Evolutionary conservation across 148 eudicot genomes (phyloP).

Genomic region (Talinum fruticosum): DNA sequence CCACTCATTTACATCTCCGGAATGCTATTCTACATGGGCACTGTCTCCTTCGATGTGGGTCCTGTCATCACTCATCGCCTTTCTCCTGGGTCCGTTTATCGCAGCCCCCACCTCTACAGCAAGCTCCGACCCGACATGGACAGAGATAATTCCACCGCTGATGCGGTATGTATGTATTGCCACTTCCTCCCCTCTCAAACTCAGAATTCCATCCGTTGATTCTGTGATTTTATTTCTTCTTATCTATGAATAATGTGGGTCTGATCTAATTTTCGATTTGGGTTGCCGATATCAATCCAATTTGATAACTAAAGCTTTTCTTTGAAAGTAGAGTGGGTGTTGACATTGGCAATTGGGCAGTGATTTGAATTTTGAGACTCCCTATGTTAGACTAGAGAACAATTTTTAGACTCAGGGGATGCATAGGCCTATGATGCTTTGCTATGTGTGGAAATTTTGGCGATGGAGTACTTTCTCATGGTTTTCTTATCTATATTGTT

Average conservation of each 20-base stretch:
- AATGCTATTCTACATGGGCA: slow-evolving; percentile 88
- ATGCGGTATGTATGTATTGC: slow-evolving; percentile 56
- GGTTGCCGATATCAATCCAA: neutral
- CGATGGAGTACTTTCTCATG: too few relatives aligned
- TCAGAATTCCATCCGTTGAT: neutral
- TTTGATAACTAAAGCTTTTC: neutral
- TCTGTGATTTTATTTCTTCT: neutral
- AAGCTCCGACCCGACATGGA: slow-evolving; percentile 77
- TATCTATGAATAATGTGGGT: neutral
- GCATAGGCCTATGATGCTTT: neutral
- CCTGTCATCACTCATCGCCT: slow-evolving; percentile 53
- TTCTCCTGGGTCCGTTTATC: slow-evolving; percentile 68
- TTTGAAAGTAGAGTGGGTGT: neutral
- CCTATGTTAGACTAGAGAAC: neutral
- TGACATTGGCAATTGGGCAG: neutral
- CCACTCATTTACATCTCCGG: slow-evolving; percentile 80
- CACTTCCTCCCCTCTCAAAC: neutral
- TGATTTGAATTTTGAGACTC: neutral
- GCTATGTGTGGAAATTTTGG: neutral
- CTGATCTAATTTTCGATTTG: slow-evolving; percentile 11
- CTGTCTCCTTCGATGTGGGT: slow-evolving; percentile 73
- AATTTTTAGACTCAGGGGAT: too few relatives aligned
- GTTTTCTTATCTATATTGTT: too few relatives aligned
- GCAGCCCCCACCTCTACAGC: slow-evolving; percentile 73
- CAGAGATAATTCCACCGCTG: slow-evolving; percentile 64